Evolutionary conservation across 176 grass and related monocot species (phyloP).

Genomic region (Hordeum vulgare): MorexV3_pseudomolecules_assembly NC_058518.1:32499677-32500176

Average conservation of each 20-base stretch:
- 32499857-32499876: background rate
- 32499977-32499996: background rate
- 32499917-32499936: background rate
- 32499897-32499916: background rate
- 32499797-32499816: background rate
- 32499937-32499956: background rate
- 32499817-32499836: background rate
- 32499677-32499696: background rate
- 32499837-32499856: background rate
- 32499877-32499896: background rate
- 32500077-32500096: background rate
- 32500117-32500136: background rate
- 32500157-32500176: background rate
- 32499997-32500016: background rate
- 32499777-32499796: background rate
- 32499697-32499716: background rate
- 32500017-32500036: too few relatives aligned
- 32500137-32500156: background rate
- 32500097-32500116: background rate
- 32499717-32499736: too few relatives aligned
- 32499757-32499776: background rate
- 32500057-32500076: background rate
- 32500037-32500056: background rate
- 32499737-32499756: background rate
- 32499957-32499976: background rate